A percentile compares a stretch with the other conserved stretches of the same genome.
Evolutionary conservation across 2,329 filamentous ascomycete species (phyloP).

Genomic region (Nothophaeocryptopus gaeumannii): DNA sequence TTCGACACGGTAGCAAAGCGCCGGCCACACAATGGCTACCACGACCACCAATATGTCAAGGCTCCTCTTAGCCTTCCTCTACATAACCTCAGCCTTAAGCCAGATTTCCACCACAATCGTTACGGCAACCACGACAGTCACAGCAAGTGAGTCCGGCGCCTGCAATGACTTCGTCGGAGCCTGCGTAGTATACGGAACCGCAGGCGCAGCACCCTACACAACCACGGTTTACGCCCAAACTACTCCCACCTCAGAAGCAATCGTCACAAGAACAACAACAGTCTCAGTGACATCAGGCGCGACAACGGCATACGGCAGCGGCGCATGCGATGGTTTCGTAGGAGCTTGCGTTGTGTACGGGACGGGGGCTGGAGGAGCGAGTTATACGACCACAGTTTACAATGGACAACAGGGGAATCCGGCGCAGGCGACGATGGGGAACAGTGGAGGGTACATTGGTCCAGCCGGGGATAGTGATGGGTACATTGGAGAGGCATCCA

Average conservation of each 20-base stretch:
- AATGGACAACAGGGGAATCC: conserved; percentile 1
- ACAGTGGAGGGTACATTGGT: conserved; percentile 18
- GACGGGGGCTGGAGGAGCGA: conserved; percentile 2
- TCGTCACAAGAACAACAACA: conserved; percentile 14
- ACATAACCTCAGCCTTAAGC: not conserved
- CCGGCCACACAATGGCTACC: too few relatives aligned
- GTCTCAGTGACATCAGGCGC: conserved; percentile 4
- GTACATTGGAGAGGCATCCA: conserved; percentile 14
- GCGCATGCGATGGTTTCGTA: conserved; percentile 16
- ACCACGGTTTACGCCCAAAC: conserved; percentile 12
- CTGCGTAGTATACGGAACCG: conserved; percentile 16
- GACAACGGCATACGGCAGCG: conserved; percentile 3
- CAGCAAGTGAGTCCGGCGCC: conserved; percentile 8
- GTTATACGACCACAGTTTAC: conserved; percentile 6
- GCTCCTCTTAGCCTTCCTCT: not conserved
- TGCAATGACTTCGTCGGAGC: conserved; percentile 18
- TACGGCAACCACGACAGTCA: conserved; percentile 15
- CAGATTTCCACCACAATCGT: conserved; percentile 14
- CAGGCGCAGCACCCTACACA: conserved; percentile 7
- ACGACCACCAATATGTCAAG: not conserved
- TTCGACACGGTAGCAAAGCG: too few relatives aligned
- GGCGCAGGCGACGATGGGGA: conserved; percentile 2
- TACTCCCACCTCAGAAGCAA: not conserved
- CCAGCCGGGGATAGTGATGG: conserved; percentile 10
- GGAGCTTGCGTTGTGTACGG: conserved; percentile 24